phyloP scores from a whole-genome alignment of 495 filamentous ascomycete genomes.

The Chaetomium fimeti region DNA sequence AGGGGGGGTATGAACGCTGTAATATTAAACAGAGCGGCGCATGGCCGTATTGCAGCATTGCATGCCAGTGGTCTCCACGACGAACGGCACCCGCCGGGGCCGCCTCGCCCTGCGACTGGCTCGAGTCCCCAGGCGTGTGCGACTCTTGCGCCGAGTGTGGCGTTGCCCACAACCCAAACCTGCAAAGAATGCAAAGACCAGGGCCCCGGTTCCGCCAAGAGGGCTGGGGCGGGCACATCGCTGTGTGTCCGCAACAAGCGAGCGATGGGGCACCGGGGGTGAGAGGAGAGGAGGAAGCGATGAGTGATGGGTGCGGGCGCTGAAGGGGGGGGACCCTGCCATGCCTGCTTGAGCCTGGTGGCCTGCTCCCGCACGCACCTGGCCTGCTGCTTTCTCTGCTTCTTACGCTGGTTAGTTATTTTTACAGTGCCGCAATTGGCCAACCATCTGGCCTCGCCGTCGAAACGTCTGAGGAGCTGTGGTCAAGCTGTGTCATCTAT shows the following conservation, averaged over 20 bases:
- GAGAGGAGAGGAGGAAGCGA: too few species aligned
- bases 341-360: not conserved
- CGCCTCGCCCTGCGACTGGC: slow-evolving; percentile 20
- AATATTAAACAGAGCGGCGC: slow-evolving; percentile 24
- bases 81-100: slow-evolving; percentile 14
- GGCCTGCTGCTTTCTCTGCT: slow-evolving; percentile 7
- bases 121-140: slow-evolving; percentile 1
- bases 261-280: slow-evolving; percentile 1
- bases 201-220: slow-evolving; percentile 21
- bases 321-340: not conserved
- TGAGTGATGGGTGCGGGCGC: not conserved
- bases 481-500: slow-evolving; percentile 5
- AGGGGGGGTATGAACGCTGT: slow-evolving; percentile 17
- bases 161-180: slow-evolving; percentile 25
- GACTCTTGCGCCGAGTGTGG: slow-evolving; percentile 29
- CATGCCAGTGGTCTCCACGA: slow-evolving; percentile 25
- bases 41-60: slow-evolving; percentile 13
- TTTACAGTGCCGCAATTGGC: slow-evolving; percentile 13
- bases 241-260: not conserved
- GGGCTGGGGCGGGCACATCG: slow-evolving; percentile 14
- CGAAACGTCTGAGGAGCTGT: not conserved
- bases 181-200: slow-evolving; percentile 24
- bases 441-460: not conserved
- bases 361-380: too few species aligned
- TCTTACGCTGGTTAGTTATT: slow-evolving; percentile 8